These are phyloP conservation scores for Wickerhamiella australiensis DNA, from an alignment of 805 yeast species.

Conservation along the genomic window DNA sequence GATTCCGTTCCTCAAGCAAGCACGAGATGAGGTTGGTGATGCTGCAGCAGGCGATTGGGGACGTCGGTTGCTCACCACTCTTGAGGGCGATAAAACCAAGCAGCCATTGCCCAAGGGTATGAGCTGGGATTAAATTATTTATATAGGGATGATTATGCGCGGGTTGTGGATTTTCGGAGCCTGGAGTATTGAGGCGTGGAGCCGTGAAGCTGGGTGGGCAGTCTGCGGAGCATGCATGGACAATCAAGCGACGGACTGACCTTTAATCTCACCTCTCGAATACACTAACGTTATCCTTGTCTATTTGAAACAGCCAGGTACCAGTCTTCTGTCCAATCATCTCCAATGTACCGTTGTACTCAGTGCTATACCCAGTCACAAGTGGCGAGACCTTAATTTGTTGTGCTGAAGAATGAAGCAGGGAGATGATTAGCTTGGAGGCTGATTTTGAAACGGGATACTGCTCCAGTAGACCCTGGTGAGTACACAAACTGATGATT, in stretches of 20 bases:
- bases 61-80: constrained; percentile 35
- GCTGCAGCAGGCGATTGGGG: constrained; percentile 93
- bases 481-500: constrained; percentile 27
- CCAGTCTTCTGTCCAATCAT: not conserved
- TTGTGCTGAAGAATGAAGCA: not conserved
- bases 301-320: not conserved
- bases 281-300: not conserved
- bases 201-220: not conserved
- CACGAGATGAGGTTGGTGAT: constrained; percentile 91
- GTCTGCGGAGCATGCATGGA: not conserved
- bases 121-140: constrained; percentile 5
- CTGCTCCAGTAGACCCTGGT: not conserved
- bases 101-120: constrained; percentile 9
- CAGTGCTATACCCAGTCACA: constrained; percentile 1
- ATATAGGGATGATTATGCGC: not conserved
- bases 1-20: constrained; percentile 84
- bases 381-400: constrained; percentile 4
- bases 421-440: not conserved
- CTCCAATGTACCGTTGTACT: constrained; percentile 1
- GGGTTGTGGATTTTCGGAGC: too few species aligned
- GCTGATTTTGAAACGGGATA: not conserved
- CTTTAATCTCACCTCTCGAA: not conserved
- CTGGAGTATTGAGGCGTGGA: too few species aligned
- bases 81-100: not conserved
- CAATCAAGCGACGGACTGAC: too few species aligned